These are phyloP conservation scores for Mycena belliarum DNA, from an alignment of 768 basidiomycete genomes.

Conservation along the genomic window DNA sequence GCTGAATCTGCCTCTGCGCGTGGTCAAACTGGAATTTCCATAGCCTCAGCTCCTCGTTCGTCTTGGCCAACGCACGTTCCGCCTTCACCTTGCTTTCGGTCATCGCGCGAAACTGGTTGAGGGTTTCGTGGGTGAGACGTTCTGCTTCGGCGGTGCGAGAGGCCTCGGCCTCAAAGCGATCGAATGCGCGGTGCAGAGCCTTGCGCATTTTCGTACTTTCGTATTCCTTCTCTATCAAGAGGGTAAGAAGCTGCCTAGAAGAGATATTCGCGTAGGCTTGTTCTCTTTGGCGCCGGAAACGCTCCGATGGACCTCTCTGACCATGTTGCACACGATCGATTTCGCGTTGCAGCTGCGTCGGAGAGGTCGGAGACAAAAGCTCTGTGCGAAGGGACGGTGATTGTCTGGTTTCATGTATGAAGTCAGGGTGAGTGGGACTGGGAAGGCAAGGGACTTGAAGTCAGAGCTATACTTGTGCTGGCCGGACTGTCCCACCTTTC, in stretches of 20 bases:
- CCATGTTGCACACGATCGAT: slow-evolving; percentile 2
- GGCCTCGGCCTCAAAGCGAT: slow-evolving; percentile 37
- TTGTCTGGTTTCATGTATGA: slow-evolving; percentile 19
- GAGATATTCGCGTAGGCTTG: slow-evolving; percentile 32
- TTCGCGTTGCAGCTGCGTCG: neutral
- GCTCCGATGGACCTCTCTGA: slow-evolving; percentile 31
- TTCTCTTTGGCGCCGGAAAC: slow-evolving; percentile 36
- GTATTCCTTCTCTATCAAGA: slow-evolving; percentile 43
- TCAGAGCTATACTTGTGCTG: neutral
- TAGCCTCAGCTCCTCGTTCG: slow-evolving; percentile 38
- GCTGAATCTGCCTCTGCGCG: slow-evolving; percentile 41
- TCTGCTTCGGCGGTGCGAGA: slow-evolving; percentile 16
- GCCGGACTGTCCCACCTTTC: slow-evolving; percentile 6
- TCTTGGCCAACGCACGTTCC: slow-evolving; percentile 22
- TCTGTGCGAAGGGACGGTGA: slow-evolving; percentile 22
- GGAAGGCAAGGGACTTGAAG: neutral
- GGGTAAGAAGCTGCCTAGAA: slow-evolving; percentile 29
- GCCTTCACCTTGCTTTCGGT: slow-evolving; percentile 30
- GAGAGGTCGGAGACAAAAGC: slow-evolving; percentile 18
- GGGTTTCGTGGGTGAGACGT: slow-evolving; percentile 14
- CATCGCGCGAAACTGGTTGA: slow-evolving; percentile 18
- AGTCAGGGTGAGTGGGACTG: slow-evolving; percentile 13
- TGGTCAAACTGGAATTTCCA: slow-evolving; percentile 46
- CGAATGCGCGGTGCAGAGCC: slow-evolving; percentile 35
- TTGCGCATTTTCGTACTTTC: slow-evolving; percentile 41